Conservation (phyloP, 2,329 filamentous ascomycete genomes). For the Aspergillus bombycis region DNA sequence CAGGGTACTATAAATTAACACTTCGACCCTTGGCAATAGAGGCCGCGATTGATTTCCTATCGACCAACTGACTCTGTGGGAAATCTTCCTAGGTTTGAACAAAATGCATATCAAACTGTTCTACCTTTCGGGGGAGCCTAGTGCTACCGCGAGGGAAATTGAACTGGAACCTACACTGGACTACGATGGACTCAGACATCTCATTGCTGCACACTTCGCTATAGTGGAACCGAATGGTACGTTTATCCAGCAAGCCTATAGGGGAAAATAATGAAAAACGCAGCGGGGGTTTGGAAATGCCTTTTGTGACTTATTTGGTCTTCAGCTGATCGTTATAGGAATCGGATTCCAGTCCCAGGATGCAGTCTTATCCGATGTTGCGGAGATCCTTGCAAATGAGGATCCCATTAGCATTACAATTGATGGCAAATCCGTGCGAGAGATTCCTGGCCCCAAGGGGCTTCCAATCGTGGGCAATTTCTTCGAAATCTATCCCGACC, state of each 20-base stretch:
- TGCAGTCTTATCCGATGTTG: not conserved
- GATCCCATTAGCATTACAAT: conserved; percentile 26
- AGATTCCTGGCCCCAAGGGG: conserved; percentile 25
- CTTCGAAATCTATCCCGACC: conserved; percentile 60
- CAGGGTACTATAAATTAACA: not conserved
- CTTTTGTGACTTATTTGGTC: not conserved
- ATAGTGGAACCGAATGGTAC: conserved; percentile 30
- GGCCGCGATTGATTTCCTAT: not conserved
- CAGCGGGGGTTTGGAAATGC: not conserved
- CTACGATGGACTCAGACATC: conserved; percentile 22
- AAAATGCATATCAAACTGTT: not conserved
- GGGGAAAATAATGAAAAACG: not conserved
- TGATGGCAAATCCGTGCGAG: conserved; percentile 30
- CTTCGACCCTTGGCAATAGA: not conserved
- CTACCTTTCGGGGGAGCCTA: not conserved
- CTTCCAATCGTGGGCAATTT: conserved; percentile 55
- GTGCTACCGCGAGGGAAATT: conserved; percentile 17
- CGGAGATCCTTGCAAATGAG: not conserved
- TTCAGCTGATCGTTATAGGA: not conserved
- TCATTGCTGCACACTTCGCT: conserved; percentile 31
- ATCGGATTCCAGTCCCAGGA: conserved; percentile 2
- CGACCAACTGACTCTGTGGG: not conserved
- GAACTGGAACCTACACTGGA: conserved; percentile 24
- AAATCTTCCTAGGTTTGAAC: not conserved
- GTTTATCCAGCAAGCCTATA: not conserved